Conservation (phyloP, 805 yeast species). For the Lachancea waltii region DNA sequence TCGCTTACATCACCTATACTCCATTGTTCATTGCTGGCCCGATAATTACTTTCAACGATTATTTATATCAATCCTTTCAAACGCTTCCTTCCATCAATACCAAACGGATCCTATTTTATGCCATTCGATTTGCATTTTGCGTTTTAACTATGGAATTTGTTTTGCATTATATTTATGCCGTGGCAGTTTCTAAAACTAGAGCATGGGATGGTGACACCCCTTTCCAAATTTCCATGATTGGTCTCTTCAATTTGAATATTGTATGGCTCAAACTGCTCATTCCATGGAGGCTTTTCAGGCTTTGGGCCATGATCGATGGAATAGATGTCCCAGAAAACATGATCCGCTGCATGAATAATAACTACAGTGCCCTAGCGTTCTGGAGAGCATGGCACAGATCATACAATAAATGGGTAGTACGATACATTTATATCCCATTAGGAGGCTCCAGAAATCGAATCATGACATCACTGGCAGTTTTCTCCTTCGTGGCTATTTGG, state of each 20-base stretch:
- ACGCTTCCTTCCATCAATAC: slow-evolving; percentile 53
- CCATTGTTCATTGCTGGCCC: slow-evolving; percentile 97
- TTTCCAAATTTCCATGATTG: slow-evolving; percentile 91
- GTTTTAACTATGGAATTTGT: slow-evolving; percentile 82
- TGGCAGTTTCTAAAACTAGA: slow-evolving; percentile 80
- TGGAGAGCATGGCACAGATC: slow-evolving; percentile 99
- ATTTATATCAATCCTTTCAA: slow-evolving; percentile 60
- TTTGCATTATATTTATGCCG: slow-evolving; percentile 84
- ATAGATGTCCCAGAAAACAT: slow-evolving; percentile 97
- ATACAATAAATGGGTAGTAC: slow-evolving; percentile 80
- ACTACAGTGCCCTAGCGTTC: slow-evolving; percentile 87
- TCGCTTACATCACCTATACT: slow-evolving; percentile 74
- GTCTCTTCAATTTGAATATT: slow-evolving; percentile 79
- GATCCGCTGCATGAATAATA: slow-evolving; percentile 93
- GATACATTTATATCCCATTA: slow-evolving; percentile 85
- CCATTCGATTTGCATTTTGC: slow-evolving; percentile 62
- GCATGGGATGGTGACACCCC: slow-evolving; percentile 91
- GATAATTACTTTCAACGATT: slow-evolving; percentile 86
- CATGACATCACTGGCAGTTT: slow-evolving; percentile 74
- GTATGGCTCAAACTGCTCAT: slow-evolving; percentile 89
- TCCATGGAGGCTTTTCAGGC: slow-evolving; percentile 93
- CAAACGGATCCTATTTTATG: slow-evolving; percentile 53
- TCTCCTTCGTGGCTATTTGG: slow-evolving; percentile 96
- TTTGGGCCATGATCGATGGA: slow-evolving; percentile 89
- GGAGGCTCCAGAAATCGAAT: slow-evolving; percentile 76